Conservation (phyloP, 148 eudicot genomes). For the Silene uniflora region DNA sequence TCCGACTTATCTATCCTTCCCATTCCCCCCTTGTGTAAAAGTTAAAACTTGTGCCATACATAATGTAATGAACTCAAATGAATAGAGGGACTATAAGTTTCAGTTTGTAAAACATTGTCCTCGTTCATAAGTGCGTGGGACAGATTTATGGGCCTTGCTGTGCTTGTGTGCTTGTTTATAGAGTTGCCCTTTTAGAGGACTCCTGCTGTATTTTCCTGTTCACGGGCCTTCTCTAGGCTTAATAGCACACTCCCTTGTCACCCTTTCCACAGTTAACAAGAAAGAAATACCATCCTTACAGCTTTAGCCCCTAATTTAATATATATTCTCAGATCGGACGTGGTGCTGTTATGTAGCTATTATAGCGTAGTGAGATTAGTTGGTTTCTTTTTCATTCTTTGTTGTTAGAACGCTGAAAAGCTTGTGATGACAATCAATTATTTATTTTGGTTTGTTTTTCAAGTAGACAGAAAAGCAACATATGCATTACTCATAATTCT, state of each 20-base stretch:
- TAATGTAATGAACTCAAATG: no score
- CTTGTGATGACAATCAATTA: no score
- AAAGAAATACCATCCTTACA: not conserved
- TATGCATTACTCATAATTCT: no score
- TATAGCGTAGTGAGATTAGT: no score
- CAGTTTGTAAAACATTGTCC: not conserved
- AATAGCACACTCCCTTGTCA: not conserved
- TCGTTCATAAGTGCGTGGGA: not conserved
- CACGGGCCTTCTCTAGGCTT: not conserved
- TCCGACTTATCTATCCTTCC: not conserved
- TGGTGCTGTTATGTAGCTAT: no score
- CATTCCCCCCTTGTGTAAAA: not conserved
- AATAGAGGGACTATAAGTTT: not conserved
- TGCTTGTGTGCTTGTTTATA: not conserved
- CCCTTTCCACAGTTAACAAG: not conserved
- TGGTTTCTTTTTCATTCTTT: no score
- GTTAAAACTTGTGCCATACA: not conserved
- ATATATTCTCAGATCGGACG: no score
- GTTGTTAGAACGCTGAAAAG: no score
- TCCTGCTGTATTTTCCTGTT: not conserved
- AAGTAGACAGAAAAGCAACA: no score
- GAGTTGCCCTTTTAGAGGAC: not conserved
- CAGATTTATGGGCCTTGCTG: not conserved
- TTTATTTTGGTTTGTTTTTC: no score
- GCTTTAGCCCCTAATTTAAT: no score